Base-by-base conservation (phyloP, 2,329 filamentous ascomycete species). In the Penicillium sp. region DNA sequence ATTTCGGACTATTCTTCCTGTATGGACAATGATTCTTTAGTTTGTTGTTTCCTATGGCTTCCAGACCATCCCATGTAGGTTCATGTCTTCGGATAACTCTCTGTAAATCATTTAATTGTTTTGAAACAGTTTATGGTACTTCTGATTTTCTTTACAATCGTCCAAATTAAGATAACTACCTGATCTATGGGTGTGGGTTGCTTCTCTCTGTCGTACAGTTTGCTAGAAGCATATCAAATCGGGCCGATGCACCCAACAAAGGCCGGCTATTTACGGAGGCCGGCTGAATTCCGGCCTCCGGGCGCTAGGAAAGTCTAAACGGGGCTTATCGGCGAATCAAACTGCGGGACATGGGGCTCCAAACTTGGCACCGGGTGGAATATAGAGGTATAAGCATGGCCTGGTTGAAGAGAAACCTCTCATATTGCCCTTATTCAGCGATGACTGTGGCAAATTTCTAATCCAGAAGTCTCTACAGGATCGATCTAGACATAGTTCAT, bases 231-330 rank as follows among this genome's bases (percentile, higher is more conserved):
- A 37, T 54, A 58, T 42, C 24, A 56, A 58, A 61, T 58, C 54
- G 54, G 59, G 47, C 56, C 59, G 59, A 54, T 37, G 44, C 50
- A 49, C 42, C 38, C 12, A 37, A 35, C 22, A 19, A 26, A 53
- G 65, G 58, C 64, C 74, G 74, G 75, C 61, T 75, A 75, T 65
- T 68, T 50, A 59, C 75, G 75, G 75, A 79, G 76, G 76, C 76
- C 77, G 76, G 77, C 63, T 69, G 64, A 70, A 78, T 78, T 78
- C 77, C 77, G 78, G 77, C 77, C 77, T 78, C 71, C 61, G 71
- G 64, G 66, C 67, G 65, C 71, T 71, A 70, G 60, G 42, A 68
- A 72, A 72, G 65, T 59, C 62, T 67, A 75, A 60, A 49, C 49
- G 22, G 35, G 30, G 19, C 35, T 58, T 67, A 65, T 68, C 60